A percentile compares a stretch with the other conserved stretches of the same genome.
These are phyloP conservation scores for Yamadazyma atmosphaerica DNA, from an alignment of 1,139 yeast genomes.

Conservation along the genomic window DNA sequence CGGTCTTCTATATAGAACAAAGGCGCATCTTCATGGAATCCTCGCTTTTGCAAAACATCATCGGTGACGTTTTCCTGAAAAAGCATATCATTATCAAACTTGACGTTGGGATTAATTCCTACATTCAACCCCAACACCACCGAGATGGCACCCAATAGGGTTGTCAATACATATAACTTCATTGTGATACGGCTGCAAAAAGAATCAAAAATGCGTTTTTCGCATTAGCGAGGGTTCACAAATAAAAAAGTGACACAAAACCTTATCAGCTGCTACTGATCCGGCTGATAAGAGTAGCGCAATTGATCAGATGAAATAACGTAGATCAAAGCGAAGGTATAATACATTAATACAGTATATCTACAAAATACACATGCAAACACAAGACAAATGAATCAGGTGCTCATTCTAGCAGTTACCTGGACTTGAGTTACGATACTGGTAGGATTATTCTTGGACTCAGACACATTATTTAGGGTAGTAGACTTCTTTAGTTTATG, in stretches of 20 bases:
- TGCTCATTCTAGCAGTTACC: conserved; percentile 45
- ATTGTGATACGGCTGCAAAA: conserved; percentile 6
- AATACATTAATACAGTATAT: background rate
- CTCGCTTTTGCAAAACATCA: conserved; percentile 24
- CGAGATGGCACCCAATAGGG: background rate
- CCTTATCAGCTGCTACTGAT: background rate
- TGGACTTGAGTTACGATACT: conserved; percentile 48
- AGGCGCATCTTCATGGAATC: conserved; percentile 37
- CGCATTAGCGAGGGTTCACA: conserved; percentile 2
- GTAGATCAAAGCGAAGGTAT: background rate
- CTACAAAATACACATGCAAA: background rate
- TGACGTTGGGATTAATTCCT: conserved; percentile 5
- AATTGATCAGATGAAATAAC: no score
- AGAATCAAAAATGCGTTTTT: conserved; percentile 2
- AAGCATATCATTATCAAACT: conserved; percentile 4
- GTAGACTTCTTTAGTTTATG: conserved; percentile 26
- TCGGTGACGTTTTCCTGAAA: conserved; percentile 2
- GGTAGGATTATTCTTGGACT: conserved; percentile 35
- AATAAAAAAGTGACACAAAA: conserved; percentile 1
- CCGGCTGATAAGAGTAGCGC: no score
- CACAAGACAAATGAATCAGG: conserved; percentile 16
- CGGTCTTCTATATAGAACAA: conserved; percentile 29
- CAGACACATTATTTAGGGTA: conserved; percentile 35
- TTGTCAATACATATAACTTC: background rate
- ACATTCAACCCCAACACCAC: conserved; percentile 3